These are phyloP conservation scores for Leccinum pellstonianum DNA, from an alignment of 768 basidiomycete genomes.

Conservation along the genomic window DNA sequence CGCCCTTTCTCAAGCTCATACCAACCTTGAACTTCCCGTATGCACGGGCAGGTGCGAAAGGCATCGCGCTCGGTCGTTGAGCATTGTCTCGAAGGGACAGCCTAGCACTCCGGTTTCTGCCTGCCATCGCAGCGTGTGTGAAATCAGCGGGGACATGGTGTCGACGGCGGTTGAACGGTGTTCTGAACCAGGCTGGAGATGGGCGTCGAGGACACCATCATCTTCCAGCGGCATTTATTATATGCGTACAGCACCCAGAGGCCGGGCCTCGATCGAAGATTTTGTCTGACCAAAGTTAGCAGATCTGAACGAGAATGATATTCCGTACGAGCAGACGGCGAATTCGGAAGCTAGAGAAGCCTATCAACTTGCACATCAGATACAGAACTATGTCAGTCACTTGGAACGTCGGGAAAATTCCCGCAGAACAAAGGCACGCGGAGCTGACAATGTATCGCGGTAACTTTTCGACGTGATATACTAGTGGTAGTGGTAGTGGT, in stretches of 20 bases:
- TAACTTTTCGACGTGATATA: neutral
- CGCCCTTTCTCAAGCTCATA: conserved; percentile 15
- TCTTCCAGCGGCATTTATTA: neutral
- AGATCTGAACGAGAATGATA: neutral
- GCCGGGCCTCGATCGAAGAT: neutral
- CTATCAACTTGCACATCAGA: neutral
- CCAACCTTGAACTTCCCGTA: conserved; percentile 2
- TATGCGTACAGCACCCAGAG: neutral
- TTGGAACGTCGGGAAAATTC: neutral
- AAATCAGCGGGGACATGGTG: neutral
- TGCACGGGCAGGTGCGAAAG: conserved; percentile 3
- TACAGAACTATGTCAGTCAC: neutral
- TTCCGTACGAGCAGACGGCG: neutral
- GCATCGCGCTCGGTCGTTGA: neutral
- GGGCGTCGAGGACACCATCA: neutral
- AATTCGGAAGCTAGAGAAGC: too few species aligned
- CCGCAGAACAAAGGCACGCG: neutral
- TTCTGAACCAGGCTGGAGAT: neutral
- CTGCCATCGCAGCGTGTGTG: neutral
- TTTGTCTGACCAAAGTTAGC: neutral
- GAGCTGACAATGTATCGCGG: neutral
- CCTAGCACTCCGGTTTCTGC: too few species aligned
- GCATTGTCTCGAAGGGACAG: neutral
- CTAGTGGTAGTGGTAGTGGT: too few species aligned
- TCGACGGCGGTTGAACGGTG: neutral